Percentiles rank a stretch among this genome's conserved stretches.
Evolutionary conservation across 768 basidiomycete genomes (phyloP).

Genomic region (Auriculariales sp.): DNA sequence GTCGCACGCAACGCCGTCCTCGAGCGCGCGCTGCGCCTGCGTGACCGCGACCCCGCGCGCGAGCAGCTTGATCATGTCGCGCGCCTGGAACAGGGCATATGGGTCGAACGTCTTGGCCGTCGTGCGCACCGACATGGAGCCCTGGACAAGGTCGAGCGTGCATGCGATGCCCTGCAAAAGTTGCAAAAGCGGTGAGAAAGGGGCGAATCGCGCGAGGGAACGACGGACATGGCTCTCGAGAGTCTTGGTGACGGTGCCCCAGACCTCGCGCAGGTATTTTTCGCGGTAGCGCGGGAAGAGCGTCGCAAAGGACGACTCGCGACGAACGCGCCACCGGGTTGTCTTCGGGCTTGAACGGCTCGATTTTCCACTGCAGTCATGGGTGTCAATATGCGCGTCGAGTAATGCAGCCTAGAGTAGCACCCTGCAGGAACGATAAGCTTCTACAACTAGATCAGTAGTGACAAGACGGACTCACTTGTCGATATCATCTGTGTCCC

Average conservation of each 20-base stretch:
- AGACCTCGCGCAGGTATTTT: slow-evolving; percentile 88
- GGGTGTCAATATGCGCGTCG: not conserved
- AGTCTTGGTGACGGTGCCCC: slow-evolving; percentile 79
- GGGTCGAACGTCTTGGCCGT: slow-evolving; percentile 97
- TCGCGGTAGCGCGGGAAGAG: slow-evolving; percentile 98
- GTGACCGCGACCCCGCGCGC: slow-evolving; percentile 79
- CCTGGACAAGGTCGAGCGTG: slow-evolving; percentile 87
- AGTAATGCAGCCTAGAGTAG: slow-evolving; percentile 1
- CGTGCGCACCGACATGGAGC: slow-evolving; percentile 93
- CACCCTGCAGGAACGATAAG: not conserved
- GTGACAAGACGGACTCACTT: slow-evolving; percentile 52
- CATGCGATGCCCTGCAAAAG: slow-evolving; percentile 63
- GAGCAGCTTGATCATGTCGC: slow-evolving; percentile 89
- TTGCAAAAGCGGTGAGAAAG: not conserved
- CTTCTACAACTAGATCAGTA: not conserved
- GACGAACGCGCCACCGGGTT: slow-evolving; percentile 77
- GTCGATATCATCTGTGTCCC: slow-evolving; percentile 98
- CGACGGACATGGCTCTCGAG: slow-evolving; percentile 60
- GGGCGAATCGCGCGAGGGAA: too few relatives aligned
- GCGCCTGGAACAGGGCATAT: slow-evolving; percentile 88
- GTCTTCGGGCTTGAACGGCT: slow-evolving; percentile 58
- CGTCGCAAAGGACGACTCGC: slow-evolving; percentile 96
- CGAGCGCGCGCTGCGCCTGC: slow-evolving; percentile 79
- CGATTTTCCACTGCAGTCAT: slow-evolving; percentile 65
- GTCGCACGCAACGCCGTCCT: slow-evolving; percentile 84